Percentiles rank a stretch among this genome's conserved stretches.
Conservation (phyloP, 2,329 filamentous ascomycete genomes). For the Graphilbum ipis-grandicollis region DNA sequence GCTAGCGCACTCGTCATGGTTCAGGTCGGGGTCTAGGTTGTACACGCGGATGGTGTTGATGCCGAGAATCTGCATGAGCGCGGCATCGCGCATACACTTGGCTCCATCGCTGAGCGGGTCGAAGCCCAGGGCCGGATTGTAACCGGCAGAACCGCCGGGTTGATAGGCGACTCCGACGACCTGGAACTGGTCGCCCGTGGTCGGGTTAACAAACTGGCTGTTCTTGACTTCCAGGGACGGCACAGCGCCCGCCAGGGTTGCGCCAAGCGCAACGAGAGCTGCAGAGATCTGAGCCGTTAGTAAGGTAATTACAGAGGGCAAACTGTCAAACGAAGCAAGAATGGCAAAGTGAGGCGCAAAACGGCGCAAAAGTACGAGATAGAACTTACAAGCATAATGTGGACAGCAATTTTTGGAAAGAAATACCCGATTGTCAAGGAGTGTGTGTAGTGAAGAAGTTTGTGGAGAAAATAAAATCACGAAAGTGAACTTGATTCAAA, state of each 20-base stretch:
- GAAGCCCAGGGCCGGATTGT: constrained; percentile 32
- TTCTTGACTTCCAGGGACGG: constrained; percentile 37
- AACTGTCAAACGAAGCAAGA: too few relatives aligned
- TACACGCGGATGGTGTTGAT: constrained; percentile 55
- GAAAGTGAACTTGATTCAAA: background rate
- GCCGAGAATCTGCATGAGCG: constrained; percentile 45
- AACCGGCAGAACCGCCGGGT: constrained; percentile 46
- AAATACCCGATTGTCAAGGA: background rate
- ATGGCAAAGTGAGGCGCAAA: too few relatives aligned
- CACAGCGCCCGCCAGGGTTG: constrained; percentile 36
- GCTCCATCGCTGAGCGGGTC: constrained; percentile 43
- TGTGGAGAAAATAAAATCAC: background rate
- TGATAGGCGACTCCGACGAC: constrained; percentile 54
- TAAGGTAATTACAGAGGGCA: too few relatives aligned
- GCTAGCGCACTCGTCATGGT: constrained; percentile 49
- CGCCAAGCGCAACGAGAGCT: constrained; percentile 33
- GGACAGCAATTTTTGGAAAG: background rate
- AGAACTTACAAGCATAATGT: background rate
- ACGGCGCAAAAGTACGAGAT: background rate
- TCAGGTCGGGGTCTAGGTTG: constrained; percentile 46
- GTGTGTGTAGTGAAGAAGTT: background rate
- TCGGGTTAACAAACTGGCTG: constrained; percentile 41
- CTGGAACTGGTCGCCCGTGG: constrained; percentile 43
- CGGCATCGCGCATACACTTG: constrained; percentile 45
- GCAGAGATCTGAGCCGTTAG: constrained; percentile 20